Base-by-base conservation (phyloP, 2,329 filamentous ascomycete genomes). In the Ceratocystis diversiconidia region DNA sequence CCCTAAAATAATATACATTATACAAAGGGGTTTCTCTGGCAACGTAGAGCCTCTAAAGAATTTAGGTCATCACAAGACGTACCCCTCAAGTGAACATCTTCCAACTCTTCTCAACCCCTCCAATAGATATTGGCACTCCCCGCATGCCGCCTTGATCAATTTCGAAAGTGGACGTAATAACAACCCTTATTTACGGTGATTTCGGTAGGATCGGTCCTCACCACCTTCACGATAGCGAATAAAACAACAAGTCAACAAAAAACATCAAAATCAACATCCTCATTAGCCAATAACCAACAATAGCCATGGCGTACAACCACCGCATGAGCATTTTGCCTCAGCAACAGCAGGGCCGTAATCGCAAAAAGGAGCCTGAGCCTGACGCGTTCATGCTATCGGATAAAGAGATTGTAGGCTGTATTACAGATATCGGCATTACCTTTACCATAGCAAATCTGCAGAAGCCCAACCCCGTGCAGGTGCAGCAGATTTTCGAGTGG, bases 401-500 rank as follows among this genome's bases (percentile, higher is more conserved):
- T 74, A 80, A 80, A 72, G 94, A 99, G 75, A 96, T 99, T 68
- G 92, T 92, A 70, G 91, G 89, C 74, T 99, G 94, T 76, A 96
- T 99, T 78, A 94, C 88, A 72, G 94, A 97, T 74, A 96, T 97
- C 72, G 92, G 92, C 67, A 92, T 97, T 71, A 86, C 85, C 32
- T 96, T 97, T 75, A 88, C 85, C 44, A 80, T 92, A 19, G 84
- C 88, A 68, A 92, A 99, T 76, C 82, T 99, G 50, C 86, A 92
- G 71, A 97, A 96, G 73, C 94, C 94, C 4, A 96, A 96, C 71
- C 88, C 94, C 2, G 84, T 92, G 68, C 91, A 96, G 72, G 92
- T 97, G 64, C 94, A 99, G 76, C 91, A 94, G 79, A 91, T 99
- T 63, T 95, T 97, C 73, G 94, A 99, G 80, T 95, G 91, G 88